Evolutionary conservation across 352 stramenopile genomes (phyloP), one percentile per base, ranked within the genome.

Genomic region (Phytophthora rubi): DNA sequence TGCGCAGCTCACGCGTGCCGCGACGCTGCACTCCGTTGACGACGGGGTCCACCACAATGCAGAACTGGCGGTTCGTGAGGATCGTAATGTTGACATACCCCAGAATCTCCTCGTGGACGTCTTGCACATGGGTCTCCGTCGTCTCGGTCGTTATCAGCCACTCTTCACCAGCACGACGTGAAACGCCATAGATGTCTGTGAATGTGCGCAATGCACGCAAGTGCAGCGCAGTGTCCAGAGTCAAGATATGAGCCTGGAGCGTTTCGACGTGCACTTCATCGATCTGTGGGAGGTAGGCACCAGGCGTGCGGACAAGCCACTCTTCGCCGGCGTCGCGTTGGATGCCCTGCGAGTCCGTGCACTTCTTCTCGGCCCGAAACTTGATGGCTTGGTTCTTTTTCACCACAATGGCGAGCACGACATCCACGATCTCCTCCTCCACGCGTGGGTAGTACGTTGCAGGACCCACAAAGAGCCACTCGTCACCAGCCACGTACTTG

Each of bases 311-410:
- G 54, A 94, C 83, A 28, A 94, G 83, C 85, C 85, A 94, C 75
- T 94, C 86, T 59, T 93, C 86, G 18, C 86, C 86, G 1, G 86
- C 86, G 16, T 90, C 86, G 35, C 78, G 86, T 44, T 80, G 71
- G 12, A 84, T 77, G 32, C 79, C 84, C 42, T 89, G 77, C 45
- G 83, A 73, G 63, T 94, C 86, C 23, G 73, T 85, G 74, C 84
- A 94, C 61, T 91, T 94, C 73, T 94, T 94, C 65, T 90, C 83
- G 12, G 86, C 85, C 4, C 85, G 83, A 47, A 94, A 90, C 68
- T 92, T 92, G 74, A 94, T 75, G 42, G 86, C 86, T 42, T 92
- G 73, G 80, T 94, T 92, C 63, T 88, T 93, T 62, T 92, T 78
- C 62, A 94, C 83, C 54, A 94, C 79, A 47, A 85, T 89, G 3